Conservation (phyloP, 176 grass and related monocot species). For the Triticum turgidum region DNA sequence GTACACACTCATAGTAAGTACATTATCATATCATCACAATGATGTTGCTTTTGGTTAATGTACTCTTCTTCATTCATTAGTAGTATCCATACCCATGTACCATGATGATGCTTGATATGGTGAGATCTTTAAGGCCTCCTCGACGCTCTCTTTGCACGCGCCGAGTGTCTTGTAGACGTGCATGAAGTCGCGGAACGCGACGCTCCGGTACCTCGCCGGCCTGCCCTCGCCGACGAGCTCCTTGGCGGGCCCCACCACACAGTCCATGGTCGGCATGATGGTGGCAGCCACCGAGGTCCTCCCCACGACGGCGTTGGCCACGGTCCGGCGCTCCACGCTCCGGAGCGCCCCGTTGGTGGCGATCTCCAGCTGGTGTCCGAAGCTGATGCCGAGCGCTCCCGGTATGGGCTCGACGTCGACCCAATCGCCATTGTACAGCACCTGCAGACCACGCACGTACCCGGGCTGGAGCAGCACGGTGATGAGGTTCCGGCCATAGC, state of each 20-base stretch:
- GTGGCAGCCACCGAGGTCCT: conserved; percentile 39
- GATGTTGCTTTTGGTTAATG: no score
- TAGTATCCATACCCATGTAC: no score
- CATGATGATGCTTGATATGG: neutral
- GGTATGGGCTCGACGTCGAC: conserved; percentile 27
- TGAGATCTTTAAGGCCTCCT: conserved; percentile 54
- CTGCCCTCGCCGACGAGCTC: conserved; percentile 14
- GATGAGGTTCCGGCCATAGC: conserved; percentile 6
- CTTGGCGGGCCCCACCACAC: conserved; percentile 12
- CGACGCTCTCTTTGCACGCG: conserved; percentile 44
- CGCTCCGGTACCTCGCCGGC: conserved; percentile 29
- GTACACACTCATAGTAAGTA: no score
- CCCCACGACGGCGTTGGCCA: conserved; percentile 14
- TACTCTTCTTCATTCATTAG: no score
- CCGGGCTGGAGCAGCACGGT: conserved; percentile 44
- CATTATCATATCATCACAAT: no score
- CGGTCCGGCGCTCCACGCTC: conserved; percentile 47
- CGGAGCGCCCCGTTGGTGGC: conserved; percentile 51
- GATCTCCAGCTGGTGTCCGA: conserved; percentile 61
- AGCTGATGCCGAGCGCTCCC: conserved; percentile 39
- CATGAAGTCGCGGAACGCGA: conserved; percentile 63
- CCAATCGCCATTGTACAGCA: conserved; percentile 29
- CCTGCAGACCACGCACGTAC: conserved; percentile 37
- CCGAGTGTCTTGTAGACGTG: conserved; percentile 43
- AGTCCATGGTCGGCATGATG: conserved; percentile 49